Conservation (phyloP, 1,139 yeast species). For the Candida glucosophila region DNA sequence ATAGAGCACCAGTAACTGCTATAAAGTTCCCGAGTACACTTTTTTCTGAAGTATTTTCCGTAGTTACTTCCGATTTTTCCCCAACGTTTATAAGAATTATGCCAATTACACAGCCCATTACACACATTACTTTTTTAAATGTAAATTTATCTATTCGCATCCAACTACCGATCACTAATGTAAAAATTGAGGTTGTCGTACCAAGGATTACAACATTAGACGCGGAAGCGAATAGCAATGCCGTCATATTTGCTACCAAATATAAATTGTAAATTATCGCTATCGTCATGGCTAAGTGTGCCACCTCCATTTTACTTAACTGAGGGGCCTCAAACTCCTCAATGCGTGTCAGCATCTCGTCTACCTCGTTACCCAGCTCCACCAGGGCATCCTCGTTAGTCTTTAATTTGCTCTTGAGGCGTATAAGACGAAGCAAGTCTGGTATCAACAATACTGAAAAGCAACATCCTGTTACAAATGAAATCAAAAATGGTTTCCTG, state of each 20-base stretch:
- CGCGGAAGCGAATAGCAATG: slow-evolving; percentile 43
- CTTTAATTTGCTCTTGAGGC: neutral
- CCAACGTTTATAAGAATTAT: slow-evolving; percentile 39
- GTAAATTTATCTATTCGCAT: slow-evolving; percentile 35
- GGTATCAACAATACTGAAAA: slow-evolving; percentile 38
- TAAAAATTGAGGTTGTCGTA: slow-evolving; percentile 44
- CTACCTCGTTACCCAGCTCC: neutral
- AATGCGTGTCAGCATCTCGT: too few species aligned
- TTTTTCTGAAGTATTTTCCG: slow-evolving; percentile 20
- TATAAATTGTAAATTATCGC: slow-evolving; percentile 35
- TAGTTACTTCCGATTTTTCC: slow-evolving; percentile 12
- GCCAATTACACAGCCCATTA: slow-evolving; percentile 36
- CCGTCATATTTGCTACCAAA: slow-evolving; percentile 30
- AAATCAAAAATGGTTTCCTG: slow-evolving; percentile 39
- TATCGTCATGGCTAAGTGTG: slow-evolving; percentile 27
- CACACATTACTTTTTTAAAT: slow-evolving; percentile 34
- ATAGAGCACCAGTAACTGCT: slow-evolving; percentile 38
- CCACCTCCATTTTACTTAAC: slow-evolving; percentile 23
- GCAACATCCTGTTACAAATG: slow-evolving; percentile 39
- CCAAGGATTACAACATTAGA: slow-evolving; percentile 46
- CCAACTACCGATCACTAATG: slow-evolving; percentile 34
- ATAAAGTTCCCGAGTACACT: slow-evolving; percentile 38
- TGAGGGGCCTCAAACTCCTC: slow-evolving; percentile 4
- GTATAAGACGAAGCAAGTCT: slow-evolving; percentile 11
- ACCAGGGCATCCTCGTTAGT: neutral